Evolutionary conservation across 805 yeast genomes (phyloP), one percentile per base, ranked within the genome.

Genomic region (Torulaspora quercuum): DNA sequence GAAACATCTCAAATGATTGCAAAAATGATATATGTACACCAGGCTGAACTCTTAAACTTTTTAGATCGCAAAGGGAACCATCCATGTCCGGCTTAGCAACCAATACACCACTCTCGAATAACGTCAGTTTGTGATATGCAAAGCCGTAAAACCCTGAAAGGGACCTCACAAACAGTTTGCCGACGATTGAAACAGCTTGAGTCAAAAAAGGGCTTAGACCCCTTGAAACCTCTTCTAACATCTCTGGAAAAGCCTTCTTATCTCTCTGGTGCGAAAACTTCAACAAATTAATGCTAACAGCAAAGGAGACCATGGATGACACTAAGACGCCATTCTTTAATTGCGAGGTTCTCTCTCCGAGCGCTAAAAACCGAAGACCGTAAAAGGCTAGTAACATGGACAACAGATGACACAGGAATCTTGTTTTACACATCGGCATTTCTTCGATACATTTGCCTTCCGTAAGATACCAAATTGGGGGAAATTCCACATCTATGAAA

Each of bases 201-300:
- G 35, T 29, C 11, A 52, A 14, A 26, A 44, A 46, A 8, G 63
- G 63, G 0, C 61, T 31, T 4, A 53, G n/a, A 12, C 17, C 22
- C 4, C 29, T 28, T 10, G 27, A 19, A 7, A 30, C 35, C 2
- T 27, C 28, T 6, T 33, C 20, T 2, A 48, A n/a, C 6, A 42
- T 24, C 7, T 49, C 42, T 6, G 59, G 49, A 29, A 40, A 49
- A 8, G 39, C 23, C 29, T 37, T 20, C 29, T 43, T 37, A 29
- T 58, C 63, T 10, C 46, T 16, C 19, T 37, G 33, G 24, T 33
- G 45, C 11, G 49, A 38, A 8, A 35, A 24, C 6, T 24, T 23
- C 0, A 42, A 37, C 2, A 48, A 19, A 24, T 45, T 46, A 11
- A 41, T 41, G 14, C 37, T 29, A n/a, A 51, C 9, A 4, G 52